Evolutionary conservation across 768 basidiomycete genomes (phyloP), one percentile per base, ranked within the genome.

Genomic region (Auricularia heimuer): DNA sequence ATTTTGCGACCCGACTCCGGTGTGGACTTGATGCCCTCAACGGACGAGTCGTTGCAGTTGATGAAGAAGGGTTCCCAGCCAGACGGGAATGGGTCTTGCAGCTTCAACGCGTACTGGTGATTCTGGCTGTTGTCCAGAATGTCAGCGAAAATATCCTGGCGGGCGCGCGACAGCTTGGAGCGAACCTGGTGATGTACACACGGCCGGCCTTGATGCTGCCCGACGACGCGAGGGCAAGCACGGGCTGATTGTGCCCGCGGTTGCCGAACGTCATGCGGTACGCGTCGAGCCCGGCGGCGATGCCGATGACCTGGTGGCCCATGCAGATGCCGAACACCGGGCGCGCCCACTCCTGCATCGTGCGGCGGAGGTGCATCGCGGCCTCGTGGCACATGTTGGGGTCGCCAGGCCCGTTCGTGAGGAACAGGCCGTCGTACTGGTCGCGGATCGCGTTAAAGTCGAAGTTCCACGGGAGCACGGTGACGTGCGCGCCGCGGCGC

Each of bases 231-330:
- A 98, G 80, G 35, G 97, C 96, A 54, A 99, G 82, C 12, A 99
- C 97, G 36, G 97, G 97, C 75, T 99, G 97, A 74, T 99, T 99
- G 76, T 99, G 97, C 18, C 97, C 97, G 69, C 97, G 89, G 75
- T 99, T 98, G n/a, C 97, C 97, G 73, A 98, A 99, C 10, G 89
- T 94, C 97, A 99, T 99, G 56, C 97, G 84, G 76, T 98, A 98
- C 21, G 95, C 93, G 69, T 97, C 95, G 63, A 98, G 76, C 24
- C 97, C 96, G 29, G 94, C 96, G 34, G 96, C 97, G 82, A 99
- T 90, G 61, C 96, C 97, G 69, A 99, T 90, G 70, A 99, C 84
- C 76, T 98, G 96, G 74, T 98, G 93, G 62, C 96, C 97, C 97
- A 99, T 98, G 77, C 97, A 99, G 69, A 99, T 95, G 63, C 97